Conservation (phyloP, 2,329 filamentous ascomycete species). For the Xylariaceae sp. region DNA sequence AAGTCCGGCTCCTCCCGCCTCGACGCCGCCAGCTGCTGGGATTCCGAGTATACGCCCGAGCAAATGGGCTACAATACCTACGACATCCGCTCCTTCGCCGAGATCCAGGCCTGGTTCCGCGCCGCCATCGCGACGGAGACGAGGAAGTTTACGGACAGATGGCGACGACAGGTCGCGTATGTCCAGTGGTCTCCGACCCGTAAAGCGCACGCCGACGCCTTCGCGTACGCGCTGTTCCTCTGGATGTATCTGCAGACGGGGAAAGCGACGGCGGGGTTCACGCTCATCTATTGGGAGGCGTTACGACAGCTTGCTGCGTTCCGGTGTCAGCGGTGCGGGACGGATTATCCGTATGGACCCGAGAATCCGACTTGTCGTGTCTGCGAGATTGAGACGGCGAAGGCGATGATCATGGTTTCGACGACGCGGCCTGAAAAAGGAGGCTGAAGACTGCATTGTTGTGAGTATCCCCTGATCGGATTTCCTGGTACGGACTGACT, state of each 20-base stretch:
- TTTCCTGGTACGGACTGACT: too few relatives aligned
- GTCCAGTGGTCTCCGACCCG: not conserved
- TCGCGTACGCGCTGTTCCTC: not conserved
- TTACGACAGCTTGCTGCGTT: not conserved
- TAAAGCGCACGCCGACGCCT: not conserved
- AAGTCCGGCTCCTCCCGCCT: too few relatives aligned
- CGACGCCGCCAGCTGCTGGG: too few relatives aligned
- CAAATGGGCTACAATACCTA: not conserved
- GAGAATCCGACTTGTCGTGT: too few relatives aligned
- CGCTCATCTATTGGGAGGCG: not conserved
- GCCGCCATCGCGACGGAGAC: not conserved
- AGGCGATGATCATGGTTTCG: too few relatives aligned
- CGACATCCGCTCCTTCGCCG: not conserved
- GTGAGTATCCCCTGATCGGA: too few relatives aligned
- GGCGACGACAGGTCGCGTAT: not conserved
- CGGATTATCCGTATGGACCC: not conserved
- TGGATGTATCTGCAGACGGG: not conserved
- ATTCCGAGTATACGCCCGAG: not conserved
- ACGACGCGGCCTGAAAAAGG: too few relatives aligned
- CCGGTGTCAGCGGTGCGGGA: not conserved
- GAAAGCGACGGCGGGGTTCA: not conserved
- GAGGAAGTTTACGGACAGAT: not conserved
- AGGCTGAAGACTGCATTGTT: too few relatives aligned
- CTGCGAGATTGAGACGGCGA: too few relatives aligned
- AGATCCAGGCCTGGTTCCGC: not conserved